Conservation (phyloP, 306 rosid species). For the Lablab purpureus region DNA sequence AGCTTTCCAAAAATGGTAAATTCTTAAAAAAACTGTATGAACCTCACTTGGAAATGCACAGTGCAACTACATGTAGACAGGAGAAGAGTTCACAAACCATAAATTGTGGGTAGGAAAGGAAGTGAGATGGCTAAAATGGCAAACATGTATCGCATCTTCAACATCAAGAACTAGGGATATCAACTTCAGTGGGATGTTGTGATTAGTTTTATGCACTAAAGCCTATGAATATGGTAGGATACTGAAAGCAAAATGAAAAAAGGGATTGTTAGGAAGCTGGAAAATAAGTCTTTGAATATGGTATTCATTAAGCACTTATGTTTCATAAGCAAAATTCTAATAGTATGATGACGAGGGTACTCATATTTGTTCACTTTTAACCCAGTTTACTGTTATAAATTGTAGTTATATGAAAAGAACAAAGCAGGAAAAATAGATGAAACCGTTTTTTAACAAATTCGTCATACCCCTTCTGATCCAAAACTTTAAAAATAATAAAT, state of each 20-base stretch:
- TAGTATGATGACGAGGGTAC: background rate
- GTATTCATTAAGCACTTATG: background rate
- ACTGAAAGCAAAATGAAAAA: background rate
- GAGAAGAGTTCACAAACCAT: background rate
- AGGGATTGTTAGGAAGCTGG: background rate
- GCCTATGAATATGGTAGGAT: too few species aligned
- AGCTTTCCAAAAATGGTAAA: slow-evolving; percentile 3
- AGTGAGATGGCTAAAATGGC: background rate
- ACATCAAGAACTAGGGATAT: background rate
- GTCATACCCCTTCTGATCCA: too few species aligned
- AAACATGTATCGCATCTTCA: background rate
- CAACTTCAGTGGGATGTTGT: too few species aligned
- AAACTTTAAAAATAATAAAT: too few species aligned
- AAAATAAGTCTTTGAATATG: background rate
- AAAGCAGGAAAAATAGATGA: background rate
- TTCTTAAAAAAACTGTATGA: background rate
- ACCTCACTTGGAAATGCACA: slow-evolving; percentile 7
- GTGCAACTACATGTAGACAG: background rate
- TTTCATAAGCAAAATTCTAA: background rate
- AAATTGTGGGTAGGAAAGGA: background rate
- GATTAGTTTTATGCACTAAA: too few species aligned
- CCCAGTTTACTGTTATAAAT: slow-evolving; percentile 33
- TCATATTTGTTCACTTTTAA: background rate
- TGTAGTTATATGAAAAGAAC: background rate
- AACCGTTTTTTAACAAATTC: too few species aligned